A percentile compares a stretch with the other conserved stretches of the same genome.
These are phyloP conservation scores for Talaromyces nanjingensis DNA, from an alignment of 495 filamentous ascomycete genomes.

Conservation along the genomic window DNA sequence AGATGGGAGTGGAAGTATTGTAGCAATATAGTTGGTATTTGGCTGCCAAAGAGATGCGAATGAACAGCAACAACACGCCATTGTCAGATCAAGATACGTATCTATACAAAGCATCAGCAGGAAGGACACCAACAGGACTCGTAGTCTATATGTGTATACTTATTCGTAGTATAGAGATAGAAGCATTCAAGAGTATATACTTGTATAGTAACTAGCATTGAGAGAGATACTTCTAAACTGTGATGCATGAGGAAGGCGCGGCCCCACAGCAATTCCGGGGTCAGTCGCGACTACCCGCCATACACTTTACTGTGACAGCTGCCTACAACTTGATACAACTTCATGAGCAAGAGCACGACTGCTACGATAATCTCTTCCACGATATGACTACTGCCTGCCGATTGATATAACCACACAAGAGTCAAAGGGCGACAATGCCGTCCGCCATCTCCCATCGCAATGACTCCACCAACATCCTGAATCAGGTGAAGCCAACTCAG, in stretches of 20 bases:
- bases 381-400: background rate
- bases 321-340: background rate
- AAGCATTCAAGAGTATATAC: background rate
- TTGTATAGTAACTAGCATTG: background rate
- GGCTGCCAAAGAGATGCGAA: background rate
- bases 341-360: background rate
- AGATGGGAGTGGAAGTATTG: background rate
- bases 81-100: background rate
- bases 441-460: constrained; percentile 22
- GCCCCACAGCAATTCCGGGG: constrained; percentile 2
- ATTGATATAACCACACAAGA: background rate
- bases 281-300: background rate
- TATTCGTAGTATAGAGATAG: background rate
- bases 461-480: constrained; percentile 33
- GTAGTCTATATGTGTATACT: background rate
- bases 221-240: background rate
- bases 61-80: background rate
- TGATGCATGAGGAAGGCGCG: background rate
- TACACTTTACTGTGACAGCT: background rate
- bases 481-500: constrained; percentile 23
- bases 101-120: background rate
- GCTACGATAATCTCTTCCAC: background rate
- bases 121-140: background rate
- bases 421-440: background rate
- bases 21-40: background rate